Conservation (phyloP, 805 yeast species). For the Starmerella sp. region DNA sequence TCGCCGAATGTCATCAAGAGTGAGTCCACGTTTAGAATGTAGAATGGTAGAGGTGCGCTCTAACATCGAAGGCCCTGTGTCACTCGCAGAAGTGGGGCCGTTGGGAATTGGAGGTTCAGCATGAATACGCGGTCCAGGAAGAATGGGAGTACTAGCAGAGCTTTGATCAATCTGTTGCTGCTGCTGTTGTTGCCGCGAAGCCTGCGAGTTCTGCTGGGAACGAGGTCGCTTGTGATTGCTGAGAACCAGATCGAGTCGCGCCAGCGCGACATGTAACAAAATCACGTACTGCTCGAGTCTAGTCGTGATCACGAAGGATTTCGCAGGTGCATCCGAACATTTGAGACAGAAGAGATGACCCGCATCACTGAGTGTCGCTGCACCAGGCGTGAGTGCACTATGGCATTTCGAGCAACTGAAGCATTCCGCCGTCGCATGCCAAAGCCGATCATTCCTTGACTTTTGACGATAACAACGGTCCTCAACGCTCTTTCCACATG, state of each 20-base stretch:
- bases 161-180: not conserved
- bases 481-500: constrained; percentile 69
- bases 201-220: constrained; percentile 7
- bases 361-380: constrained; percentile 6
- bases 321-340: not conserved
- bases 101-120: not conserved
- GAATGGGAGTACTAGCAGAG: constrained; percentile 1
- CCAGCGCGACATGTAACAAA: constrained; percentile 71
- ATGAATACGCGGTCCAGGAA: not conserved
- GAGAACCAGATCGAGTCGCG: constrained; percentile 43
- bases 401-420: constrained; percentile 42
- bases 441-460: constrained; percentile 45
- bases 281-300: constrained; percentile 64
- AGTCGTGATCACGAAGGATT: constrained; percentile 47
- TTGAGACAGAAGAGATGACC: not conserved
- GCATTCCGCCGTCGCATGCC: constrained; percentile 61
- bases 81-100: not conserved
- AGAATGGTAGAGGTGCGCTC: constrained; percentile 60
- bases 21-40: constrained; percentile 71
- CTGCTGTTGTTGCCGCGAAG: not conserved
- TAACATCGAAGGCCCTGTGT: constrained; percentile 26
- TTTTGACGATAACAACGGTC: constrained; percentile 50
- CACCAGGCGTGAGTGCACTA: constrained; percentile 1
- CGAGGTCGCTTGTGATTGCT: constrained; percentile 18
- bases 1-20: constrained; percentile 91